Evolutionary conservation across 2,329 filamentous ascomycete genomes (phyloP), one percentile per base, ranked within the genome.

Genomic region (Scopulariopsis brevicaulis): DNA sequence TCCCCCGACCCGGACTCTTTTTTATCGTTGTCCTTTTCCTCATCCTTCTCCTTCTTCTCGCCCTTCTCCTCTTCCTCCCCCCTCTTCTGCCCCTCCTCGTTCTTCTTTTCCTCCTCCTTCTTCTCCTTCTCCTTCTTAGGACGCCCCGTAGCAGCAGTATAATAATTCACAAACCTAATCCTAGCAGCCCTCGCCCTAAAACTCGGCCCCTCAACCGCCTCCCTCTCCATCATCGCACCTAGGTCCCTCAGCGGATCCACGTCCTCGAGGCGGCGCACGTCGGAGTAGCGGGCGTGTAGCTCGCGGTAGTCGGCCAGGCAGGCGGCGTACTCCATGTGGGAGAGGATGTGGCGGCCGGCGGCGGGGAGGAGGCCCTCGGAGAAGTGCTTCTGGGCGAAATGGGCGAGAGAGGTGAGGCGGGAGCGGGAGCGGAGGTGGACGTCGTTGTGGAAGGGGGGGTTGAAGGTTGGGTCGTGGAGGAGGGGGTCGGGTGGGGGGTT

Each of bases 161-260:
- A 96, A 68, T 96, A 96, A 67, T 96, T 96, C 59, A 90, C 78
- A 65, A 96, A 96, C 18, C 90, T 80, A 12, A 94, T 81, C 56
- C 86, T 77, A 60, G 34, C 52, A 37, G 53, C 35, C 25, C 53
- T 43, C 12, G 54, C 14, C 53, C 57, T 48, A 34, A 58, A 58
- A 48, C 52, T 58, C 24, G 56, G 65, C 61, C 59, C 64, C 58
- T 18, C 60, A 6, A n/a, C 46, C 62, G 32, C 24, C 14, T 37
- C 56, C 15, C 24, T 20, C 25, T 46, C 20, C 35, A 43, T 32
- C 50, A 12, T 15, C 25, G 58, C 59, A 32, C 20, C 63, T 53
- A 62, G 57, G 52, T 64, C 62, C 55, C 65, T 69, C 1, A 79
- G 64, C 62, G 86, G 83, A 59, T 89, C 80, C 4, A 84, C 74